A percentile compares a stretch with the other conserved stretches of the same genome.
Conservation (phyloP, 208 protist genomes). For the Acanthamoeba castellanii region DNA sequence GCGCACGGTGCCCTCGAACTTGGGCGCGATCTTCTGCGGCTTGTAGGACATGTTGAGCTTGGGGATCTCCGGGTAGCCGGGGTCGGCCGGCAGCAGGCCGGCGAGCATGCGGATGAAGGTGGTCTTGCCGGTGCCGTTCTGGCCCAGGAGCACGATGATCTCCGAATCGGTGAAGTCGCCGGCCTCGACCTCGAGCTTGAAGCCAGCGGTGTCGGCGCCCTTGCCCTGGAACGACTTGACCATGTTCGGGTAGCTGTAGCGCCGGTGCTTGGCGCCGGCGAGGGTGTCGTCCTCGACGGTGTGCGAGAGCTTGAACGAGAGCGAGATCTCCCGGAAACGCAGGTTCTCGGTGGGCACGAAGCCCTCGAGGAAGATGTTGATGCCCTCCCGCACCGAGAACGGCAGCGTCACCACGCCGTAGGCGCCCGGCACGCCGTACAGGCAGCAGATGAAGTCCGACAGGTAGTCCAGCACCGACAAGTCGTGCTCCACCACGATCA, state of each 20-base stretch:
- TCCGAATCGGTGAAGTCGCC: constrained; percentile 98
- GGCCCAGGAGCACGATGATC: constrained; percentile 99
- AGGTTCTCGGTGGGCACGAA: constrained; percentile 99
- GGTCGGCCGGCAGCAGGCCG: constrained; percentile 80
- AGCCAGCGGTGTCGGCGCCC: constrained; percentile 82
- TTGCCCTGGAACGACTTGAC: constrained; percentile 94
- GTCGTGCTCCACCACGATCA: constrained; percentile 99
- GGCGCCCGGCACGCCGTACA: constrained; percentile 99
- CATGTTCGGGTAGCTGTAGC: constrained; percentile 98
- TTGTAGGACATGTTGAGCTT: constrained; percentile 99
- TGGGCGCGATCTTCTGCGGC: constrained; percentile 99
- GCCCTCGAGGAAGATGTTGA: constrained; percentile 99
- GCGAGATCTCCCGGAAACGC: constrained; percentile 98
- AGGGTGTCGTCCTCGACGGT: constrained; percentile 90
- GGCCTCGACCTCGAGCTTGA: constrained; percentile 95
- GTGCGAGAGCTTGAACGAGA: constrained; percentile 95
- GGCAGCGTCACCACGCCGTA: constrained; percentile 99
- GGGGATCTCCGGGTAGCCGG: constrained; percentile 91
- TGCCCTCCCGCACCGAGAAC: constrained; percentile 99
- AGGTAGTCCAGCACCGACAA: constrained; percentile 99
- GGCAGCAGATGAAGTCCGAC: constrained; percentile 99
- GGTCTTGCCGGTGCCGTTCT: constrained; percentile 99
- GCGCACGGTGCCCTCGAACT: constrained; percentile 97
- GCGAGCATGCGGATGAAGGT: constrained; percentile 76
- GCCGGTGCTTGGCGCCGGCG: constrained; percentile 79